These are phyloP conservation scores for Paecilomyces sp. DNA, from an alignment of 2,329 filamentous ascomycete species.

Conservation along the genomic window DNA sequence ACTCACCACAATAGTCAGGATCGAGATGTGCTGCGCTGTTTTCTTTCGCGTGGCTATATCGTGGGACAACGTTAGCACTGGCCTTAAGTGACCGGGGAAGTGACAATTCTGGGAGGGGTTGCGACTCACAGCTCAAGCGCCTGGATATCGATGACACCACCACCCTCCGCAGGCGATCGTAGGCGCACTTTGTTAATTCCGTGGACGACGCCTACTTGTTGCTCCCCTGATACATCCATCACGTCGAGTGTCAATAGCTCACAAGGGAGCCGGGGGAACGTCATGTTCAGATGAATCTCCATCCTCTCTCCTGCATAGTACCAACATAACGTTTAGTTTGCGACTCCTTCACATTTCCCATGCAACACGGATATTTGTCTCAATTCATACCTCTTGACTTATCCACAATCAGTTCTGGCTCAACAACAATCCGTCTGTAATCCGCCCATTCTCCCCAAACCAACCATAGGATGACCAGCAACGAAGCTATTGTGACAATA, in stretches of 20 bases:
- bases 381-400: constrained; percentile 71
- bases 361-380: not conserved
- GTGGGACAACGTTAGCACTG: not conserved
- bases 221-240: constrained; percentile 97
- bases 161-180: constrained; percentile 63
- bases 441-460: constrained; percentile 95
- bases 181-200: constrained; percentile 89
- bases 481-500: constrained; percentile 84
- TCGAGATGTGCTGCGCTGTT: constrained; percentile 71
- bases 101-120: not conserved
- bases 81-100: not conserved
- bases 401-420: constrained; percentile 91
- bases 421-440: constrained; percentile 76
- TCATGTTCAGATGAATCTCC: constrained; percentile 98
- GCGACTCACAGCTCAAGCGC: constrained; percentile 57
- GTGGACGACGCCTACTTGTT: constrained; percentile 89
- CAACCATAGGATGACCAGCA: constrained; percentile 81
- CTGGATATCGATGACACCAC: constrained; percentile 64
- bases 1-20: constrained; percentile 86
- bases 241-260: constrained; percentile 94
- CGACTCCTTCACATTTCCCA: not conserved
- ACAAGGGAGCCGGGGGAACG: constrained; percentile 88
- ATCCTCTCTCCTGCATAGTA: constrained; percentile 72
- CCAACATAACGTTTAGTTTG: constrained; percentile 9
- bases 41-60: constrained; percentile 57